Base-by-base conservation (phyloP, 805 yeast genomes). In the Schwanniomyces sp. region DNA sequence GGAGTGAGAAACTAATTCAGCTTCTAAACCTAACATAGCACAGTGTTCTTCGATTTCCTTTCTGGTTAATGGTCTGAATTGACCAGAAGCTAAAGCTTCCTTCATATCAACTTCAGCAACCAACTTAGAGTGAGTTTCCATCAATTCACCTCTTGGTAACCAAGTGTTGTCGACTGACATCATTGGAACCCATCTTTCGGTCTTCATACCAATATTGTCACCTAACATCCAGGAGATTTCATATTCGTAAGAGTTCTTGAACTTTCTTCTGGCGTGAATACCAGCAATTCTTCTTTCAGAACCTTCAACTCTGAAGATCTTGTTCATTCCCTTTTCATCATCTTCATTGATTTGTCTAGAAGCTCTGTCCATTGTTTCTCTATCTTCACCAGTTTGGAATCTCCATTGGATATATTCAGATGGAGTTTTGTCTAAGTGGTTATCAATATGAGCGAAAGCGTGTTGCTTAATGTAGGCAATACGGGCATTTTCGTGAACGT, bases 321-420 rank as follows among this genome's bases (percentile, higher is more conserved):
- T 94, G 91, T 94, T 91, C 99, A 94, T 94, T 72, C 95, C 89
- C 77, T 86, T 83, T 83, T 91, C 97, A 80, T 94, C 99, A 65
- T 82, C 79, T 82, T 94, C 99, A 72, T 88, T 91, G 75, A 94
- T 91, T 76, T 86, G 92, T 84, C 99, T 90, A 77, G 95, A 90
- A 74, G 98, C 99, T 83, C 98, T 89, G 84, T 94, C 99, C 99
- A 94, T 94, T 79, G 99, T 94, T 84, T 94, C 99, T 83, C 99
- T 91, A 80, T 94, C 99, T 84, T 94, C 99, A 91, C 99, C 99
- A 73, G 99, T 94, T 84, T 94, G 99, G 97, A 92, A 94, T 87
- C 99, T 94, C 99, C 99, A 94, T 83, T 94, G 99, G 67, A 94
- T 94, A 83, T 94, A 94, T 84, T 94, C 99, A 69, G 97, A 91